Evolutionary conservation across 495 filamentous ascomycete genomes (phyloP).

Genomic region (Corynascus novoguineensis): DNA sequence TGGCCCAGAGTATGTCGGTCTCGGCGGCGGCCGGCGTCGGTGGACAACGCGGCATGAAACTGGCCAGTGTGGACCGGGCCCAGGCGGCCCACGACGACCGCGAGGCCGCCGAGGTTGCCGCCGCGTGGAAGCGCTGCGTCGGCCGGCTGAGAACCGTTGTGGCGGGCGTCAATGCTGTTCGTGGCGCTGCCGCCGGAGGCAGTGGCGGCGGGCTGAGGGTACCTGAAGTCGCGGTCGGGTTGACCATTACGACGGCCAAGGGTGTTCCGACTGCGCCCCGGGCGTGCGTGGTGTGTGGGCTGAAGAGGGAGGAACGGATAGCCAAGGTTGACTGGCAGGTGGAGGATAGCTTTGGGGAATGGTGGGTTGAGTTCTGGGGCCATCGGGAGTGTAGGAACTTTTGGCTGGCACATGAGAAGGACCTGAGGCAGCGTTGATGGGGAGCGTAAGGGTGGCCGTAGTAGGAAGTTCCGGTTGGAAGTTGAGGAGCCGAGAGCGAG

Average conservation of each 20-base stretch:
- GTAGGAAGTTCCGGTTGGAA: not conserved
- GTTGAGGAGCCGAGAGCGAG: not conserved
- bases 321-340: constrained; percentile 67
- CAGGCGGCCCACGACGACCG: constrained; percentile 80
- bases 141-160: constrained; percentile 58
- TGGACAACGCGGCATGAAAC: constrained; percentile 77
- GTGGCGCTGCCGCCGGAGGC: constrained; percentile 10
- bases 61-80: constrained; percentile 70
- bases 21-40: constrained; percentile 53
- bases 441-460: not conserved
- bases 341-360: constrained; percentile 87
- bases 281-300: constrained; percentile 81
- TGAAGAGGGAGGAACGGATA: constrained; percentile 81
- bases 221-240: constrained; percentile 61
- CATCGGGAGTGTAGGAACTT: constrained; percentile 76
- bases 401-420: constrained; percentile 68
- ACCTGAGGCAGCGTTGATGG: constrained; percentile 51
- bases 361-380: constrained; percentile 91
- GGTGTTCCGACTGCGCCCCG: constrained; percentile 64
- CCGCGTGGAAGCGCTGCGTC: constrained; percentile 63
- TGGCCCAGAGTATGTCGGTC: constrained; percentile 87
- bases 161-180: constrained; percentile 43
- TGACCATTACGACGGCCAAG: constrained; percentile 55
- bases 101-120: constrained; percentile 73
- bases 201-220: constrained; percentile 42